Evolutionary conservation across 352 stramenopile species (phyloP), one percentile per base, ranked within the genome.

Genomic region (Phytophthora pluvialis): DNA sequence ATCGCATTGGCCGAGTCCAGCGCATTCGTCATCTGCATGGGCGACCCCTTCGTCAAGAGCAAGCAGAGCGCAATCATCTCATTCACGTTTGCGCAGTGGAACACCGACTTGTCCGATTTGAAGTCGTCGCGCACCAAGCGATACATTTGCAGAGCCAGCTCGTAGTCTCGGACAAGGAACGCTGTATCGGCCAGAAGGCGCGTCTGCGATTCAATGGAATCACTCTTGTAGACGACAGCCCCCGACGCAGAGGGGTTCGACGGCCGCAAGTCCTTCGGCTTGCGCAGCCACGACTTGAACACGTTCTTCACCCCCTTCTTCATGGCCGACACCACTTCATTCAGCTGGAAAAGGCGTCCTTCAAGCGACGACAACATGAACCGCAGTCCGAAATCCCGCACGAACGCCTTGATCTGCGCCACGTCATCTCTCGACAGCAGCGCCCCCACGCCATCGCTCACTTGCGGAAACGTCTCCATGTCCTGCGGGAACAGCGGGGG

Each of bases 301-400:
- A 97, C 84, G 52, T 97, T 97, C 61, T 97, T 97, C 44, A 98
- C 86, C 31, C 91, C 91, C 48, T 97, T 97, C 42, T 95, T 93
- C 75, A 92, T 93, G 6, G 86, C 90, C 4, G 88, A 95, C 5
- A 98, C 90, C 26, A 89, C 76, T 54, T 95, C 83, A 57, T 98
- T 97, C 3, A 98, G 65, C 55, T 92, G 83, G 18, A 89, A 84
- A 26, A 98, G 86, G 5, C 88, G 90, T 36, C 80, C 60, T 49
- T 98, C 91, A 9, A 98, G 79, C 32, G 81, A 73, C 3, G 87
- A 85, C 15, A 97, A 48, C 43, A 97, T 76, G 45, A 94, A 93
- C 8, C 79, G 81, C 38, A 93, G 56, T 4, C 78, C 86, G 42
- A 97, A 87, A 31, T 93, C 78, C 2, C 81, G 80, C 16, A 95